Conservation (phyloP, 305 asterid genomes). For the Solanum hybrid region DNA sequence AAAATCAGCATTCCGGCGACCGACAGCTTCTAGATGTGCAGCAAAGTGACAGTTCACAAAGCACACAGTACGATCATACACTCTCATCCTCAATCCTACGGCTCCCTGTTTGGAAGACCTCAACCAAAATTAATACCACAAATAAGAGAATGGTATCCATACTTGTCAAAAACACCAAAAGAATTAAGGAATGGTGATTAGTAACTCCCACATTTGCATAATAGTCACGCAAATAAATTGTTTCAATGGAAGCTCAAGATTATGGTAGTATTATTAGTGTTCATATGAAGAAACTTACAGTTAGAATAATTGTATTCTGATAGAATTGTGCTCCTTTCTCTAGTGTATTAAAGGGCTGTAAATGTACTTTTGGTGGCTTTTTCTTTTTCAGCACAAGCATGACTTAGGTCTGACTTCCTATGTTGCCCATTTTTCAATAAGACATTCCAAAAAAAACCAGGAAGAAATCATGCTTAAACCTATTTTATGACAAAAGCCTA, state of each 20-base stretch:
- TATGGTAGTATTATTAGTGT: background rate
- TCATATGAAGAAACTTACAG: background rate
- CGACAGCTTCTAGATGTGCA: conserved; percentile 88
- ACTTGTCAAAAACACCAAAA: background rate
- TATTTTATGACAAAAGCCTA: background rate
- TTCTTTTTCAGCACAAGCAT: background rate
- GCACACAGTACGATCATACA: conserved; percentile 68
- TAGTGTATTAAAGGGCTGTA: background rate
- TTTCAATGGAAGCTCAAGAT: background rate
- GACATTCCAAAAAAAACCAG: background rate
- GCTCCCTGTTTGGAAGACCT: conserved; percentile 67
- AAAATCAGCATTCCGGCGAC: conserved; percentile 89
- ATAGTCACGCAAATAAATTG: background rate
- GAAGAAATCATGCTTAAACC: background rate
- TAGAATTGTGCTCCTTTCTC: background rate
- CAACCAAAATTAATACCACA: conserved; percentile 9
- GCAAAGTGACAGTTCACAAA: conserved; percentile 97
- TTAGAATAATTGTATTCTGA: background rate
- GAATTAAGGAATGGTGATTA: background rate
- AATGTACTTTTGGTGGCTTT: background rate
- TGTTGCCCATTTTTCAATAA: background rate
- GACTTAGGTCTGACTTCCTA: background rate
- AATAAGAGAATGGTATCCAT: background rate
- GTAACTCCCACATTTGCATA: background rate
- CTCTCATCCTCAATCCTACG: conserved; percentile 93